phyloP scores from a whole-genome alignment of 2,329 filamentous ascomycete species.

The Nemania serpens region DNA sequence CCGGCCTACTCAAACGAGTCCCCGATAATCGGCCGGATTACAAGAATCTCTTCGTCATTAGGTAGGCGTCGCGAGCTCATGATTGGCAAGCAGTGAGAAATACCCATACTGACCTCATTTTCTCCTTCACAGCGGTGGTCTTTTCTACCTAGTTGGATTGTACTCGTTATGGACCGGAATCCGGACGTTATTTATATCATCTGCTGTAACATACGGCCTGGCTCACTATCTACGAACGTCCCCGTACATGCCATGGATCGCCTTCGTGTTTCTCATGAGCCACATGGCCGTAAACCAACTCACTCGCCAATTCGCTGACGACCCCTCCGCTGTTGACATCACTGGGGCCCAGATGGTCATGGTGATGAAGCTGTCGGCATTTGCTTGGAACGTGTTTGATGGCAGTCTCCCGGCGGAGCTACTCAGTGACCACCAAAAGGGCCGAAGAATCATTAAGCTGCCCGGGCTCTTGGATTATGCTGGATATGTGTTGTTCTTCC shows the following conservation, averaged over 20 bases:
- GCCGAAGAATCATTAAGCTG: constrained; percentile 74
- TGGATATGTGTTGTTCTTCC: constrained; percentile 95
- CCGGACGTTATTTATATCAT: constrained; percentile 77
- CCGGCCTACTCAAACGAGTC: constrained; percentile 84
- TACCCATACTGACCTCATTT: constrained; percentile 16
- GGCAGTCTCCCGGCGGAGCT: constrained; percentile 78
- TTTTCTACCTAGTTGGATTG: constrained; percentile 92
- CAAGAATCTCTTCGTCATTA: constrained; percentile 88
- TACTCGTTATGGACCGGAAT: constrained; percentile 91
- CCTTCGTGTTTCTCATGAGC: constrained; percentile 90
- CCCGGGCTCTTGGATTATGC: constrained; percentile 80
- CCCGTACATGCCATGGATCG: constrained; percentile 97
- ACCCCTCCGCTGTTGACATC: constrained; percentile 76
- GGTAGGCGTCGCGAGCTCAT: constrained; percentile 50
- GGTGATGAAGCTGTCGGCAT: constrained; percentile 95
- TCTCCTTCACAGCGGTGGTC: constrained; percentile 32
- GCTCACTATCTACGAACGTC: constrained; percentile 77
- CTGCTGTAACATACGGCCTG: constrained; percentile 80
- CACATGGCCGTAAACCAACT: constrained; percentile 95
- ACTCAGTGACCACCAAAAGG: constrained; percentile 85
- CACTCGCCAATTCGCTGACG: constrained; percentile 71
- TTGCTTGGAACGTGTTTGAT: constrained; percentile 98
- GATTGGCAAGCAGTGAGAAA: constrained; percentile 2
- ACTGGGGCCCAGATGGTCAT: constrained; percentile 97
- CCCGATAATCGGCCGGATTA: constrained; percentile 81